Percentiles rank a stretch among this genome's conserved stretches.
These are phyloP conservation scores for Xylaria sp. DNA, from an alignment of 2,329 filamentous ascomycete genomes.

Conservation along the genomic window DNA sequence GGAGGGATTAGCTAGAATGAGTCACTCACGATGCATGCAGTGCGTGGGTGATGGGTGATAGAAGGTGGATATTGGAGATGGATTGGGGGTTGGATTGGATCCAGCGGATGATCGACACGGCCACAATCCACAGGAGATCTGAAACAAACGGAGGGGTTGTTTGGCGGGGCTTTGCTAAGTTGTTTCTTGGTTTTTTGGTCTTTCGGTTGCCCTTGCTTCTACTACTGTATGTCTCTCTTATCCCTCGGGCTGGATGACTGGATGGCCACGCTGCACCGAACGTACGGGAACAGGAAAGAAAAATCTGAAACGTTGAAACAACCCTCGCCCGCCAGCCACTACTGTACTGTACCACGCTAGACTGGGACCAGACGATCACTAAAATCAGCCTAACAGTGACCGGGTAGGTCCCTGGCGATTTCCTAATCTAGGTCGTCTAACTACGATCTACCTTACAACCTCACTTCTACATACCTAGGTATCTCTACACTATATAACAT, in stretches of 20 bases:
- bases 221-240: too few relatives aligned
- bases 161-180: neutral
- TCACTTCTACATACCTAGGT: neutral
- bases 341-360: too few relatives aligned
- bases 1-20: slow-evolving; percentile 42
- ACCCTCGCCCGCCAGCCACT: neutral
- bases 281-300: slow-evolving; percentile 38
- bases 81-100: neutral
- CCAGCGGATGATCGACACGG: slow-evolving; percentile 25
- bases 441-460: neutral
- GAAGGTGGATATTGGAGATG: neutral
- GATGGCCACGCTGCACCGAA: slow-evolving; percentile 37
- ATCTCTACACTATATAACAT: neutral
- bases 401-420: neutral
- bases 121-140: slow-evolving; percentile 36
- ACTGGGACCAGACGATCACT: neutral
- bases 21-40: slow-evolving; percentile 4
- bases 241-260: too few relatives aligned
- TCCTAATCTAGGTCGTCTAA: neutral
- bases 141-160: slow-evolving; percentile 38
- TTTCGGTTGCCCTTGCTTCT: neutral
- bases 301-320: slow-evolving; percentile 43
- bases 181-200: neutral
- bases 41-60: neutral
- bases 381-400: neutral